Conservation (phyloP, 441 rosid genomes). For the Jatropha multifida region DNA sequence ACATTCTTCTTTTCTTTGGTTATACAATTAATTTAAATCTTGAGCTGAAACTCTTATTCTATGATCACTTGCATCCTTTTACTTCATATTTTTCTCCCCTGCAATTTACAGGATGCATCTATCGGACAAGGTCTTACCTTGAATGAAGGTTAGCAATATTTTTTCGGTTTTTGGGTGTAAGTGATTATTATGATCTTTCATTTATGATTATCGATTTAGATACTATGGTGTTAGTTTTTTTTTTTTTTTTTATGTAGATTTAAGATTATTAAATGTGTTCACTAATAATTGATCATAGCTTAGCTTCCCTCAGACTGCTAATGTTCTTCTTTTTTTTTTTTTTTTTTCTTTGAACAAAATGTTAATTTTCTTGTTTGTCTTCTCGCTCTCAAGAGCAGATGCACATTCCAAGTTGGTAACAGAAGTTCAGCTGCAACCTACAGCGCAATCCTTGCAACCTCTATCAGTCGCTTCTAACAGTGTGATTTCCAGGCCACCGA, state of each 20-base stretch:
- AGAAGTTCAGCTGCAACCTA: background rate
- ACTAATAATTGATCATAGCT: background rate
- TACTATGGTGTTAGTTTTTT: too few relatives aligned
- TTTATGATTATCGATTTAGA: background rate
- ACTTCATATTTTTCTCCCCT: background rate
- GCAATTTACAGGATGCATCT: background rate
- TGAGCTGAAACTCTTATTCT: background rate
- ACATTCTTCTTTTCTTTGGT: background rate
- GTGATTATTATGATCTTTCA: background rate
- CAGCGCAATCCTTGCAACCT: background rate
- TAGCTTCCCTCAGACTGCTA: background rate
- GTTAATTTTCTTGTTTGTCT: too few relatives aligned
- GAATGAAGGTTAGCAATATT: background rate
- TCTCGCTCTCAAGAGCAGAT: too few relatives aligned
- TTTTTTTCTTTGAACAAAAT: too few relatives aligned
- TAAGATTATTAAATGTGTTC: background rate
- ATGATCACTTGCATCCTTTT: too few relatives aligned
- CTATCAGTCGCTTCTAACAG: background rate
- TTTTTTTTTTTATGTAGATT: too few relatives aligned
- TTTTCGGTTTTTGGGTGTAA: background rate
- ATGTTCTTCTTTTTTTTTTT: too few relatives aligned
- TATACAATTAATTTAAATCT: background rate
- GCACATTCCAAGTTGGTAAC: background rate
- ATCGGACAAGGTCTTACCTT: background rate
- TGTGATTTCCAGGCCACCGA: background rate